These are phyloP conservation scores for Pulveroboletus ravenelii DNA, from an alignment of 768 basidiomycete species.

Conservation along the genomic window DNA sequence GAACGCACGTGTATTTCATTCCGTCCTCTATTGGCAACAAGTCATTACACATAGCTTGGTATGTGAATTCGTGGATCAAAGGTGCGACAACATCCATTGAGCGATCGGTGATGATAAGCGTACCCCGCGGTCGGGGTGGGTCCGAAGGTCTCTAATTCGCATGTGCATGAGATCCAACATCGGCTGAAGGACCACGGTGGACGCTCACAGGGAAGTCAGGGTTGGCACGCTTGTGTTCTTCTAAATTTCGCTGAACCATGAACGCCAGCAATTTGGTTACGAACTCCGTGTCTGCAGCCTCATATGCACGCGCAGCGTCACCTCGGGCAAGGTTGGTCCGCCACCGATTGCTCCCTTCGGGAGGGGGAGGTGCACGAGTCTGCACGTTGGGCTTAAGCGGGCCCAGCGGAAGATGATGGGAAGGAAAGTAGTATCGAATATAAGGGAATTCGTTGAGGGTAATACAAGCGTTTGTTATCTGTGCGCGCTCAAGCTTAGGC, in stretches of 20 bases:
- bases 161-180: not conserved
- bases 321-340: slow-evolving; percentile 78
- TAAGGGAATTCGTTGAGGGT: slow-evolving; percentile 88
- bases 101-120: slow-evolving; percentile 92
- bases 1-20: slow-evolving; percentile 73
- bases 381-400: slow-evolving; percentile 66
- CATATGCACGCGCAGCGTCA: slow-evolving; percentile 60
- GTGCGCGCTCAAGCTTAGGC: slow-evolving; percentile 5
- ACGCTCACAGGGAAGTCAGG: slow-evolving; percentile 78
- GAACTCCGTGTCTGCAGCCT: slow-evolving; percentile 70
- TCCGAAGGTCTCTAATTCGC: slow-evolving; percentile 48
- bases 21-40: slow-evolving; percentile 86
- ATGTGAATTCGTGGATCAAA: slow-evolving; percentile 95
- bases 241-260: slow-evolving; percentile 77
- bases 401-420: slow-evolving; percentile 78
- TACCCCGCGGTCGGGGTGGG: slow-evolving; percentile 62
- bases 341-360: slow-evolving; percentile 67
- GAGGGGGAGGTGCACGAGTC: slow-evolving; percentile 61
- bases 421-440: slow-evolving; percentile 88
- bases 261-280: slow-evolving; percentile 78
- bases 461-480: slow-evolving; percentile 89
- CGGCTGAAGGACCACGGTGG: not conserved
- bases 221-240: slow-evolving; percentile 83
- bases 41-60: slow-evolving; percentile 98
- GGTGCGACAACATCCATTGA: slow-evolving; percentile 91